phyloP scores from a whole-genome alignment of 2,329 filamentous ascomycete species.

The Botryotinia convoluta region DNA sequence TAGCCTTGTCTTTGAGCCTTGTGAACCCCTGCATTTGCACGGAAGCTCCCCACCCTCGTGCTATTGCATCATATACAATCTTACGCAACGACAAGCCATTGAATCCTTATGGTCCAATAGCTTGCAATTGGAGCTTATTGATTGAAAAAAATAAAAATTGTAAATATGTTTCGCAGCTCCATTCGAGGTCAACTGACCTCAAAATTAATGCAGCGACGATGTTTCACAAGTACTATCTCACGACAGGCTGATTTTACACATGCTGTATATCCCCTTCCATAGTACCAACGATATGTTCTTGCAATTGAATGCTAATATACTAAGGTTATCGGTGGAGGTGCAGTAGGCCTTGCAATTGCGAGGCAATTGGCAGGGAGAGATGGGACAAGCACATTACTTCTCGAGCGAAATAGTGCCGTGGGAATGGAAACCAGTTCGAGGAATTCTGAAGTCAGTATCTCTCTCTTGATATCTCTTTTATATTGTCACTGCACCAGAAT shows the following conservation, averaged over 20 bases:
- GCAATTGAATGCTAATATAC: neutral
- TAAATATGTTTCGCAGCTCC: conserved; percentile 24
- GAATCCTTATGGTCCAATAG: neutral
- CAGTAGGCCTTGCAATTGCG: conserved; percentile 66
- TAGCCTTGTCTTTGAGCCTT: conserved; percentile 17
- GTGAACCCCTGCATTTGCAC: conserved; percentile 16
- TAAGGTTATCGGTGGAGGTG: conserved; percentile 58
- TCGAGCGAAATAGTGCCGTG: conserved; percentile 62
- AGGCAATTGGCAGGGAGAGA: conserved; percentile 57
- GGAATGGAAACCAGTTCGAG: conserved; percentile 70
- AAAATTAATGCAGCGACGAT: conserved; percentile 21
- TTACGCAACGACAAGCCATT: conserved; percentile 11
- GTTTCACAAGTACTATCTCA: conserved; percentile 31
- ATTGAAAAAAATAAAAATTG: neutral
- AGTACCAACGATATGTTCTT: neutral
- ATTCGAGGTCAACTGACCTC: conserved; percentile 23
- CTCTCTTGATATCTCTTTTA: neutral
- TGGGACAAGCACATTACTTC: conserved; percentile 61
- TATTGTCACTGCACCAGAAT: neutral
- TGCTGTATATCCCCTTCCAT: conserved; percentile 31
- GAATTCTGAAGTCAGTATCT: conserved; percentile 57
- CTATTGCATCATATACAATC: conserved; percentile 18
- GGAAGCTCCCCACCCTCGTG: conserved; percentile 1
- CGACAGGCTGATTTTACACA: conserved; percentile 38
- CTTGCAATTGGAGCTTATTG: neutral